Base-by-base conservation (phyloP, 257 asterid genomes). In the Osmanthus fragrans region DNA sequence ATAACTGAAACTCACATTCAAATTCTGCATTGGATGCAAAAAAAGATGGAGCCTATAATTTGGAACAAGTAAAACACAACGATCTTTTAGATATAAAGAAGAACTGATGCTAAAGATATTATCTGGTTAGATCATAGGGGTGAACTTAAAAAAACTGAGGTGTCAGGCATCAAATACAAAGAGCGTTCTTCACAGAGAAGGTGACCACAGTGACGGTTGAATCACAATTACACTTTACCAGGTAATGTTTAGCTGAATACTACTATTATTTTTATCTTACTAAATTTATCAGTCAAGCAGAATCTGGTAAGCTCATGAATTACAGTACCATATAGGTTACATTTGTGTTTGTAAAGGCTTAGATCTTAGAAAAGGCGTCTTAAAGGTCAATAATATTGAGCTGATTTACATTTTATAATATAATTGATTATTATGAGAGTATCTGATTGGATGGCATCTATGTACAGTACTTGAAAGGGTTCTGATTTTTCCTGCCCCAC, bases 1-100 rank as follows among this genome's bases (percentile, higher is more conserved):
- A 73, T 33, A 32, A 67, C 54, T 2, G 8, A 54, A 74, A 77
- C 71, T 76, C 72, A 39, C 13, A 75, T 51, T 51, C 21, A 51
- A 54, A 60, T 21, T 21, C 32, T 60, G 30, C 15, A 1, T 21
- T 60, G 68, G 68, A 60, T 23, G 16, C 15, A 60, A 60, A 60
- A 25, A 25, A 0, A 3, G 7, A 9, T 25, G 2, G 33, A 60
- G 68, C 33, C 33, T 60, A 60, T 23, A 5, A 60, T 9, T 25
- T 60, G 16, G 25, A 60, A 60, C 33, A 25, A 23, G 34, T 60
- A 60, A n/a, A 56, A 60, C 16, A 2, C 33, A 10, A 25, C 0
- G 5, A 60, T 3, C 33, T 60, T 60, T 23, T 23, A 60, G 32
- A 23, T 21, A 25, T 5, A 60, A 8, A 23, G 23, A 51, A 51